phyloP scores from a whole-genome alignment of 2,329 filamentous ascomycete genomes.

The Cercospora beticola region DNA sequence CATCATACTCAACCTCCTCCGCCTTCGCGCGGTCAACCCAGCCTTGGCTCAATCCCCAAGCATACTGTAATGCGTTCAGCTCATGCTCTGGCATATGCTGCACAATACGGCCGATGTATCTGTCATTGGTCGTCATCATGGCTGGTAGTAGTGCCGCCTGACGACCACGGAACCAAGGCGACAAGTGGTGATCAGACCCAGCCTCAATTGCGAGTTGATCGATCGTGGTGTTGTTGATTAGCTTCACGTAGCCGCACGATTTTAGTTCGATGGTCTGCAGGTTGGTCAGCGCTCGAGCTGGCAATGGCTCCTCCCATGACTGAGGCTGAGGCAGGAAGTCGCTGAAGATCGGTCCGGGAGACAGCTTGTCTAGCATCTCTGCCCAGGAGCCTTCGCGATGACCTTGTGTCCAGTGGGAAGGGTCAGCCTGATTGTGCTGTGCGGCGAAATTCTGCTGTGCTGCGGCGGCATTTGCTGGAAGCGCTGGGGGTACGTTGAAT shows the following conservation, averaged over 20 bases:
- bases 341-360: conserved; percentile 48
- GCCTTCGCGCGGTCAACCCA: conserved; percentile 35
- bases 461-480: neutral
- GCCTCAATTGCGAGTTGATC: conserved; percentile 40
- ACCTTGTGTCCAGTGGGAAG: conserved; percentile 37
- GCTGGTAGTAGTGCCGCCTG: conserved; percentile 33
- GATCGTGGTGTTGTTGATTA: conserved; percentile 37
- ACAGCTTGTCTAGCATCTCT: conserved; percentile 51
- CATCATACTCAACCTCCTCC: conserved; percentile 45
- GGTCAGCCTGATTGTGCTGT: conserved; percentile 14
- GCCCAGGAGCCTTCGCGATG: conserved; percentile 52
- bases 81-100: conserved; percentile 40
- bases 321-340: conserved; percentile 41
- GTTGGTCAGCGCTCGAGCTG: conserved; percentile 33
- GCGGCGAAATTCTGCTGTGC: neutral
- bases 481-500: neutral
- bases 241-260: conserved; percentile 61
- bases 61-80: conserved; percentile 33
- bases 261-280: conserved; percentile 53
- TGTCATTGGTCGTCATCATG: conserved; percentile 43
- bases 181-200: conserved; percentile 20
- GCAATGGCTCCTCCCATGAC: conserved; percentile 33
- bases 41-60: conserved; percentile 38
- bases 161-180: conserved; percentile 36
- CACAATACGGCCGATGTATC: conserved; percentile 42